Percentiles rank a stretch among this genome's conserved stretches.
Evolutionary conservation across 2,329 filamentous ascomycete species (phyloP).

Genomic region (Aspergillus pseudoglaucus): DNA sequence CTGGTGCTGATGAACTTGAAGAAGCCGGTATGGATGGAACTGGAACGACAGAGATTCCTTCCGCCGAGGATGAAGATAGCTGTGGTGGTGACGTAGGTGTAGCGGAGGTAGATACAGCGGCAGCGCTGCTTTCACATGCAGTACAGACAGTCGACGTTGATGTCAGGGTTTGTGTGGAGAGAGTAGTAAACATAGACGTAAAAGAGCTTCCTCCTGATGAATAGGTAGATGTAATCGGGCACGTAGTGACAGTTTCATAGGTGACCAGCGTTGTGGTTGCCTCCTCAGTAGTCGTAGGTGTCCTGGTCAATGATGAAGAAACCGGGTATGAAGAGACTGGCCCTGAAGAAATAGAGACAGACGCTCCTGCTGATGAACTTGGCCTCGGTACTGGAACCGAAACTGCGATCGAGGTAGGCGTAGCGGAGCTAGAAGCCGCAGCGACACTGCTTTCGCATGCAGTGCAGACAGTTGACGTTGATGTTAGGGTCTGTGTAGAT

Average conservation of each 20-base stretch:
- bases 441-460: neutral
- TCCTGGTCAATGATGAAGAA: too few relatives aligned
- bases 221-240: neutral
- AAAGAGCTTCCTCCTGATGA: neutral
- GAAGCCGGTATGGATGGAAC: constrained; percentile 3
- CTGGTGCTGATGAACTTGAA: neutral
- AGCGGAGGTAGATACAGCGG: neutral
- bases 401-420: neutral
- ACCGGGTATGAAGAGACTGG: too few relatives aligned
- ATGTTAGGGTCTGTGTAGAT: too few relatives aligned
- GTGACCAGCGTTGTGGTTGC: too few relatives aligned
- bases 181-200: too few relatives aligned
- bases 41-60: neutral
- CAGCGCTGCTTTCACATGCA: neutral
- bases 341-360: too few relatives aligned
- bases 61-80: neutral
- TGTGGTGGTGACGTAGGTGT: neutral
- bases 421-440: neutral
- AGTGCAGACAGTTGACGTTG: too few relatives aligned
- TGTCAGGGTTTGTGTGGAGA: too few relatives aligned
- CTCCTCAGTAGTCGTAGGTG: too few relatives aligned
- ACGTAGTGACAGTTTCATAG: neutral
- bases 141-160: too few relatives aligned
- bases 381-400: too few relatives aligned
- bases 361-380: too few relatives aligned